Evolutionary conservation across 2,329 filamentous ascomycete species (phyloP).

Genomic region (Beauveria rudraprayagi): DNA sequence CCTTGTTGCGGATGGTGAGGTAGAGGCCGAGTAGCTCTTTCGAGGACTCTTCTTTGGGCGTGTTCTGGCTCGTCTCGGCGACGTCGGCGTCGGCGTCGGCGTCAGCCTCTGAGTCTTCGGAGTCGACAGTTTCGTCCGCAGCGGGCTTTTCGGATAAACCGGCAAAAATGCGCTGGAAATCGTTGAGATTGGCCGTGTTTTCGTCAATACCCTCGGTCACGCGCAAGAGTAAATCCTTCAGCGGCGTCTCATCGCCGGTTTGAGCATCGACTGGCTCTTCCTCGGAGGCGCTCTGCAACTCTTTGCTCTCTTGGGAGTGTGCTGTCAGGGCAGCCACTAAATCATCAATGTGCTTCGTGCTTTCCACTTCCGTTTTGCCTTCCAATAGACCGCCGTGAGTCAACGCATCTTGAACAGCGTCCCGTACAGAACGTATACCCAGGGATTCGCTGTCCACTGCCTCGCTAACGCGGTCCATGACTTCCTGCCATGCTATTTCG

Average conservation of each 20-base stretch:
- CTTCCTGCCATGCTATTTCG: slow-evolving; percentile 42
- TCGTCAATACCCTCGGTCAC: slow-evolving; percentile 40
- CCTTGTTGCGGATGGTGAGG: slow-evolving; percentile 62
- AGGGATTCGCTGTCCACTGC: slow-evolving; percentile 50
- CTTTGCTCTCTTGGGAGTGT: slow-evolving; percentile 21
- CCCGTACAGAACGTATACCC: slow-evolving; percentile 42
- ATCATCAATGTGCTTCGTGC: slow-evolving; percentile 39
- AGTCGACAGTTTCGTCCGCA: not conserved
- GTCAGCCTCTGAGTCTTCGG: not conserved
- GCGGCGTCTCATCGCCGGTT: slow-evolving; percentile 15
- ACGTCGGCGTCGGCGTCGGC: slow-evolving; percentile 1
- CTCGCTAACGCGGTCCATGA: slow-evolving; percentile 47
- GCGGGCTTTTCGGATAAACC: slow-evolving; percentile 35
- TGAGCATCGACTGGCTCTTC: slow-evolving; percentile 14
- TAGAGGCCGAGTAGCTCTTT: slow-evolving; percentile 57
- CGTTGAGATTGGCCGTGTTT: slow-evolving; percentile 31
- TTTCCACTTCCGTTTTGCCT: slow-evolving; percentile 37
- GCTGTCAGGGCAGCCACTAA: slow-evolving; percentile 41
- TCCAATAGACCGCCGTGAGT: slow-evolving; percentile 45
- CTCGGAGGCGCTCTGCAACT: slow-evolving; percentile 13
- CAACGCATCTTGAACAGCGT: slow-evolving; percentile 47
- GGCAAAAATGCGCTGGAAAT: slow-evolving; percentile 44
- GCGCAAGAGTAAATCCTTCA: slow-evolving; percentile 44
- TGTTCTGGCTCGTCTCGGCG: not conserved
- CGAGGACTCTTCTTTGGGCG: not conserved